Percentiles rank a stretch among this genome's conserved stretches.
These are phyloP conservation scores for Stachybotrys chlorohalonatus DNA, from an alignment of 2,329 filamentous ascomycete species.

Conservation along the genomic window DNA sequence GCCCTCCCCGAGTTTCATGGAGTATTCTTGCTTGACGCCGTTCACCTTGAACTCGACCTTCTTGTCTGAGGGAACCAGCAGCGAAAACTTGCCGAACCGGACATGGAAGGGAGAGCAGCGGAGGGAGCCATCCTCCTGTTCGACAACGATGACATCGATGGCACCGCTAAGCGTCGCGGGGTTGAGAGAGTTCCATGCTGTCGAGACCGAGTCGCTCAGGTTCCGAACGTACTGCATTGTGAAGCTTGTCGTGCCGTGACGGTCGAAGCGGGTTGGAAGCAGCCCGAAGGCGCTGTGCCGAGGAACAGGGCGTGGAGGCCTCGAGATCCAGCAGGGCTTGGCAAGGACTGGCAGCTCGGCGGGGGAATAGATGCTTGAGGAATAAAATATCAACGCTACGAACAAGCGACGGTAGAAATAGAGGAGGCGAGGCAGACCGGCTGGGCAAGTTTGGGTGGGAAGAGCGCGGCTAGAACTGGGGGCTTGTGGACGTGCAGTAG, in stretches of 20 bases:
- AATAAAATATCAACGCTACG: background rate
- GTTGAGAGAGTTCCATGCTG: slow-evolving; percentile 99
- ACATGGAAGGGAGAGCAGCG: slow-evolving; percentile 97
- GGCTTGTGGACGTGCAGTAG: too few relatives aligned
- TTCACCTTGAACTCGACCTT: slow-evolving; percentile 99
- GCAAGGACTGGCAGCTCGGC: background rate
- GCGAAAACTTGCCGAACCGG: slow-evolving; percentile 95
- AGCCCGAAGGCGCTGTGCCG: slow-evolving; percentile 4
- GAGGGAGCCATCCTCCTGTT: slow-evolving; percentile 84
- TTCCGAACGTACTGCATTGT: slow-evolving; percentile 97
- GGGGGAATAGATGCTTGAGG: background rate
- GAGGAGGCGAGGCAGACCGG: background rate
- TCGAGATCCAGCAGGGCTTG: background rate
- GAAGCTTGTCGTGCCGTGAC: slow-evolving; percentile 8
- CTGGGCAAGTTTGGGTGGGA: too few relatives aligned
- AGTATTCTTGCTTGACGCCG: slow-evolving; percentile 80
- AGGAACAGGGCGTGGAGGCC: background rate
- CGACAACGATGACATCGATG: slow-evolving; percentile 97
- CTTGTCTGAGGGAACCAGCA: slow-evolving; percentile 91
- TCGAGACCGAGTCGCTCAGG: slow-evolving; percentile 89
- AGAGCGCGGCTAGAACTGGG: too few relatives aligned
- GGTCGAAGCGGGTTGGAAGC: slow-evolving; percentile 5
- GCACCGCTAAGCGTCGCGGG: slow-evolving; percentile 93
- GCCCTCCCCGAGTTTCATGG: slow-evolving; percentile 97
- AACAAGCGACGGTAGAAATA: background rate